Evolutionary conservation across 306 rosid genomes (phyloP).

Genomic region (Quercus suber): DNA sequence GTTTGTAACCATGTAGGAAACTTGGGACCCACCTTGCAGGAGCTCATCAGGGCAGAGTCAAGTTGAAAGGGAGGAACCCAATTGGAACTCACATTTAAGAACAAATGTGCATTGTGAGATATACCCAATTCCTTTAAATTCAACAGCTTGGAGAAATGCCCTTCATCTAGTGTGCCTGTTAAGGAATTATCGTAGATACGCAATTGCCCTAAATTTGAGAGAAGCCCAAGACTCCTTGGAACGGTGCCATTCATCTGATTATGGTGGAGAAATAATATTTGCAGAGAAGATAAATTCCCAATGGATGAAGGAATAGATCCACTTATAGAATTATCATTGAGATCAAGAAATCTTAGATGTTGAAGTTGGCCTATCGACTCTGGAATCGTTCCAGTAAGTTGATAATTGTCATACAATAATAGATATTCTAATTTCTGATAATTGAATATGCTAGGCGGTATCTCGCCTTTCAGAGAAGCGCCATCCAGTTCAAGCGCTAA

Average conservation of each 20-base stretch:
- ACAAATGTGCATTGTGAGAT: neutral
- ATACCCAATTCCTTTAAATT: neutral
- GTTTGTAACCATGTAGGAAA: conserved; percentile 16
- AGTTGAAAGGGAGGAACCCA: conserved; percentile 27
- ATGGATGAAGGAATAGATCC: neutral
- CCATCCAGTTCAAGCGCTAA: neutral
- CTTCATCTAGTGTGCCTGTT: conserved; percentile 1
- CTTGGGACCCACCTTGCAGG: neutral
- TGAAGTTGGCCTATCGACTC: neutral
- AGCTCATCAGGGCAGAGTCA: fast-evolving
- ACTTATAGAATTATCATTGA: neutral
- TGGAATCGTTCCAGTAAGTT: neutral
- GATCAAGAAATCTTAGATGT: neutral
- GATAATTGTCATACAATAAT: too few species aligned
- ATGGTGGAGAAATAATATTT: neutral
- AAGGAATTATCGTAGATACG: neutral
- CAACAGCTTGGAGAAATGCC: conserved; percentile 7
- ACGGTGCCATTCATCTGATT: neutral
- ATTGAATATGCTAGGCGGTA: neutral
- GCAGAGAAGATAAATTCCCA: neutral
- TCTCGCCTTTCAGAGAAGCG: neutral
- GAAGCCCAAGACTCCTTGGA: neutral
- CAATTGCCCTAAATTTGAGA: neutral
- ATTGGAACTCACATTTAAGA: neutral
- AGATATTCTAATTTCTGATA: too few species aligned